A percentile compares a stretch with the other conserved stretches of the same genome.
phyloP scores from a whole-genome alignment of 169 alveolate species.

The Miamiensis avidus region DNA sequence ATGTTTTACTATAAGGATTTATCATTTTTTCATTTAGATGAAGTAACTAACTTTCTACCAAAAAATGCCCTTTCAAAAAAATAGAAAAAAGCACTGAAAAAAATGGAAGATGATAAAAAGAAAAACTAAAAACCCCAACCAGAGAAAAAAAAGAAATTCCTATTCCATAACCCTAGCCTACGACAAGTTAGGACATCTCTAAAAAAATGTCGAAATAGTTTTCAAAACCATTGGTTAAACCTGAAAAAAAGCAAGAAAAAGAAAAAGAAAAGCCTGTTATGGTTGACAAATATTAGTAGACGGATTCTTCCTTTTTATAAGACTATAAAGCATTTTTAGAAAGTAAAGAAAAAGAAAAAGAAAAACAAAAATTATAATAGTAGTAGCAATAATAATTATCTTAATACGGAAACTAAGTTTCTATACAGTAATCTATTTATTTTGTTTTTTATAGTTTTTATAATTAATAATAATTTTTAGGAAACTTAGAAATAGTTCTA shows the following conservation, averaged over 20 bases:
- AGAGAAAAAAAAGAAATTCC: conserved; percentile 2
- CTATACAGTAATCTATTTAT: too few relatives aligned
- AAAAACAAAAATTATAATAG: background rate
- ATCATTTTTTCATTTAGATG: background rate
- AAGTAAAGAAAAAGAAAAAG: too few relatives aligned
- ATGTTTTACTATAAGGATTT: too few relatives aligned
- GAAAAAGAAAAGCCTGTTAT: background rate
- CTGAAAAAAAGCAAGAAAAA: too few relatives aligned
- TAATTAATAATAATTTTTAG: too few relatives aligned
- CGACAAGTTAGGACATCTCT: too few relatives aligned
- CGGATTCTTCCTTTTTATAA: background rate
- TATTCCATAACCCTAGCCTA: background rate
- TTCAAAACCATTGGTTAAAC: background rate
- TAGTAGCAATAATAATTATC: too few relatives aligned
- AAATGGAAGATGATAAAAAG: conserved; percentile 11
- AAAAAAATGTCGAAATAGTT: background rate
- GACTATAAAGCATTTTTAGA: background rate
- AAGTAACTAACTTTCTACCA: background rate
- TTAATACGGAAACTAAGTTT: too few relatives aligned
- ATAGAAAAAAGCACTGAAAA: conserved; percentile 3
- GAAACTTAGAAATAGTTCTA: too few relatives aligned
- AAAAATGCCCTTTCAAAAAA: conserved; percentile 14
- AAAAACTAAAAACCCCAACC: conserved; percentile 11
- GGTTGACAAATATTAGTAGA: background rate
- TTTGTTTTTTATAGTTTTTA: too few relatives aligned